Base-by-base conservation (phyloP, 1,139 yeast species). In the Suhomyces chickasaworum region DNA sequence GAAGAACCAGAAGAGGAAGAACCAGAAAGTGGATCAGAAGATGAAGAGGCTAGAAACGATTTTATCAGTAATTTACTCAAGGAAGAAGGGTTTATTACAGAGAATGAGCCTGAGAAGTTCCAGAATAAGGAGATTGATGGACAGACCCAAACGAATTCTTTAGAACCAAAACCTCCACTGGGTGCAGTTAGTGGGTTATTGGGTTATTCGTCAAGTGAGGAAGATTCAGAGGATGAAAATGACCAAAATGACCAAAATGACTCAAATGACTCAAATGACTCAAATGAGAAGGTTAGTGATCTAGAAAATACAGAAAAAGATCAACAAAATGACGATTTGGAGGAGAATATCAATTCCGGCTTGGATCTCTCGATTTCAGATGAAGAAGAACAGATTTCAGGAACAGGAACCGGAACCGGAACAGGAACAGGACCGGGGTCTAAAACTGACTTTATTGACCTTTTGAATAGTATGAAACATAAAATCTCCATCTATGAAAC, bases 401-500 rank as follows among this genome's bases (percentile, higher is more conserved):
- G n/a, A n/a, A n/a, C n/a, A n/a, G n/a, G n/a, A n/a, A n/a, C n/a
- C n/a, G n/a, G n/a, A n/a, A n/a, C n/a, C n/a, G n/a, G n/a, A n/a
- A n/a, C n/a, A n/a, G n/a, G n/a, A n/a, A n/a, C n/a, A n/a, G n/a
- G n/a, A n/a, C n/a, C n/a, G n/a, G n/a, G 17, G 7, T 13, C 35
- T 15, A 18, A 38, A 34, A 43, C 40, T n/a, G 31, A 39, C 1
- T 69, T 69, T 48, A 46, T 48, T 4, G 37, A 41, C 2, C 56
- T 74, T 16, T 59, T 75, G 6, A 63, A 66, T 25, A 36, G 47
- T 5, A 57, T 58, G 43, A 50, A 58, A 33, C 50, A 57, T 20
- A 50, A 52, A 32, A 67, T 73, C 17, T 67, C 74, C 4, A 41
- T 59, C 20, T 69, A 61, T 52, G 73, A 73, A 37, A 66, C 75